Conservation (phyloP, 495 filamentous ascomycete genomes). For the Daldinia vernicosa region DNA sequence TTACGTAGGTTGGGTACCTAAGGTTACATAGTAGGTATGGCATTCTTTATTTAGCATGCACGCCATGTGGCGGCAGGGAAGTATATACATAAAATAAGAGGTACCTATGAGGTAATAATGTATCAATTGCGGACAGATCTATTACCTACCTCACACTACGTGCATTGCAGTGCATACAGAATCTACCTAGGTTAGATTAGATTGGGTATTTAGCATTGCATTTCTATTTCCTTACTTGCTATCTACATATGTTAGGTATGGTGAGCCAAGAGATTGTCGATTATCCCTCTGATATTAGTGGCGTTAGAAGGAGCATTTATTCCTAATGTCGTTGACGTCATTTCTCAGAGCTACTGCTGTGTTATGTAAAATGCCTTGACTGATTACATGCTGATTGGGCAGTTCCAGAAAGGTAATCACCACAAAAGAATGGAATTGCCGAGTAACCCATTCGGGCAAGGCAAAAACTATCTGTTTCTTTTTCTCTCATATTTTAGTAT, state of each 20-base stretch:
- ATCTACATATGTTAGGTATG: no score
- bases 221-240: no score
- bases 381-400: not conserved
- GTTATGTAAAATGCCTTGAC: not conserved
- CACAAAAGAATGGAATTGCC: not conserved
- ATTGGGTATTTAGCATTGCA: no score
- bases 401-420: not conserved
- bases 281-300: not conserved
- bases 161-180: not conserved
- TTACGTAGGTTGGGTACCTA: no score
- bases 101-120: no score
- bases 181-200: not conserved
- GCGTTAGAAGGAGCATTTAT: slow-evolving; percentile 10
- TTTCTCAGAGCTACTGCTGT: not conserved
- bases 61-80: slow-evolving; percentile 17
- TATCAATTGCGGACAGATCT: slow-evolving; percentile 6
- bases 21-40: no score
- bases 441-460: not conserved
- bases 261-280: no score
- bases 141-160: not conserved
- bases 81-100: not conserved
- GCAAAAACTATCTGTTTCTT: not conserved
- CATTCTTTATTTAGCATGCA: slow-evolving; percentile 27
- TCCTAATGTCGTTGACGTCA: slow-evolving; percentile 31
- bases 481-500: not conserved